Base-by-base conservation (phyloP, 2,329 filamentous ascomycete genomes). In the Fusarium euwallaceae region DNA sequence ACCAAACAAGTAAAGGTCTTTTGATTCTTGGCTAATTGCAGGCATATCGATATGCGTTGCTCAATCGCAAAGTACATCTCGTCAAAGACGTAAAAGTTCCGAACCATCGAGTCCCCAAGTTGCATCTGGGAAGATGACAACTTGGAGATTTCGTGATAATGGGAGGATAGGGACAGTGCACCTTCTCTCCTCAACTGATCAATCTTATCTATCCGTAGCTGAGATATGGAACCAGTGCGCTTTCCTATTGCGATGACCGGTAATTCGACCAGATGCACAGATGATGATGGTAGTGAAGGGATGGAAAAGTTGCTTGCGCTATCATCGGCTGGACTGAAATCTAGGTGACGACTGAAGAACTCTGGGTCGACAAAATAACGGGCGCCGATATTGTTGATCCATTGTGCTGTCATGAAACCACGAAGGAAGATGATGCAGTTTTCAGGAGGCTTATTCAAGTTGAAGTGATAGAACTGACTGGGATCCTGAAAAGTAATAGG, bases 401-500 rank as follows among this genome's bases (percentile, higher is more conserved):
- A 56, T 22, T 56, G 29, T 5, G 53, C n/a, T 22, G 53, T 34
- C 29, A 34, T 32, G 20, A 34, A 56, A 4, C 53, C 53, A 3
- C 32, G 53, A 0, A 56, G 2, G 0, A 56, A 56, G 0, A 56
- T 51, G 22, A 27, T 51, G 4, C 2, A 56, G 10, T 36, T 32
- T 4, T 22, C 12, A 3, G 53, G 53, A 24, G 29, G n/a, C 2
- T 36, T 36, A 0, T 5, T 9, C n/a, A 22, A n/a, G 45, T 51
- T 51, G 14, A 24, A 51, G 22, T 27, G 4, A 11, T 51, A 51
- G 14, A 51, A 51, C 4, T 48, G 1, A 7, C 43, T 48, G 6
- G 20, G 43, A 0, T 48, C 43, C 0, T 48, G 6, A 4, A 48
- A 48, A 0, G 20, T 0, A 8, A 24, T 0, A 0, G 12, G 43